phyloP scores from a whole-genome alignment of 2,329 filamentous ascomycete species.

The Monosporascus sp. region DNA sequence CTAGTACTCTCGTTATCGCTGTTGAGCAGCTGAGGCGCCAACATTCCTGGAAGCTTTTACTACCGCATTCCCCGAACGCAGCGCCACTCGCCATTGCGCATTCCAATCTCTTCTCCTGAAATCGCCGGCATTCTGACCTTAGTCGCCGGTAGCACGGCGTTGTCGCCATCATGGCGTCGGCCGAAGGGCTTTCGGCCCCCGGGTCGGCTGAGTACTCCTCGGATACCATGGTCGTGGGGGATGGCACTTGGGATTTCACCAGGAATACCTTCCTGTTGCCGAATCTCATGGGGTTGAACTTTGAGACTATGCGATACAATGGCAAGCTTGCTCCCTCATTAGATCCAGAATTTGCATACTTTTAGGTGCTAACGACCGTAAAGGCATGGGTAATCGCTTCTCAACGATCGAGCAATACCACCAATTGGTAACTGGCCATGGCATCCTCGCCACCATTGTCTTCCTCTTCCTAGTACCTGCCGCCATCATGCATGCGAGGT shows the following conservation, averaged over 20 bases:
- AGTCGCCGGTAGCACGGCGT: constrained; percentile 1
- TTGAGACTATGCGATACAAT: constrained; percentile 80
- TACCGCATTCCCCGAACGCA: constrained; percentile 1
- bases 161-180: constrained; percentile 55
- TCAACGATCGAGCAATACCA: constrained; percentile 64
- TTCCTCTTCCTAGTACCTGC: constrained; percentile 70
- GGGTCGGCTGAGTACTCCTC: constrained; percentile 70
- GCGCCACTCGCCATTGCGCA: constrained; percentile 6
- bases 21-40: neutral
- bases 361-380: constrained; percentile 6
- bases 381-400: constrained; percentile 81
- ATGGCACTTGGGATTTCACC: constrained; percentile 76
- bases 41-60: constrained; percentile 9
- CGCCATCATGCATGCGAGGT: constrained; percentile 69
- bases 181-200: constrained; percentile 58
- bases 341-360: neutral
- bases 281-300: constrained; percentile 70
- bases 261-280: constrained; percentile 75
- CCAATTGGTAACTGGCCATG: constrained; percentile 64
- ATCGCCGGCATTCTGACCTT: neutral
- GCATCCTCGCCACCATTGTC: constrained; percentile 63
- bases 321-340: constrained; percentile 41
- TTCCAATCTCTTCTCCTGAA: constrained; percentile 8
- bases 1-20: neutral
- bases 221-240: constrained; percentile 69